These are phyloP conservation scores for Pseudogymnoascus sp. DNA, from an alignment of 2,329 filamentous ascomycete genomes.

Conservation along the genomic window DNA sequence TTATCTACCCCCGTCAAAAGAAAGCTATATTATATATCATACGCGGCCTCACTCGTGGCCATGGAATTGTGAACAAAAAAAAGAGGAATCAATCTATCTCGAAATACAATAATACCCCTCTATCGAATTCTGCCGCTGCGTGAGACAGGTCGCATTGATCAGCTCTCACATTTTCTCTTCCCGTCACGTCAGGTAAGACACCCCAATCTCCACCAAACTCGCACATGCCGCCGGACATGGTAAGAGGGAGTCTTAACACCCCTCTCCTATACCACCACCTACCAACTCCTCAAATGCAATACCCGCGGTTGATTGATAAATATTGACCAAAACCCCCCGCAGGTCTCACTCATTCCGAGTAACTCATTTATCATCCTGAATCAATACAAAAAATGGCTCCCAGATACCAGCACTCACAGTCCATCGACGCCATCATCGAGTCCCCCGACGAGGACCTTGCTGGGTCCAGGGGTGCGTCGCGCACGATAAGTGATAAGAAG, in stretches of 20 bases:
- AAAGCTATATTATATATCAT: not conserved
- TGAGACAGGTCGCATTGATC: not conserved
- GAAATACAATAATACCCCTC: not conserved
- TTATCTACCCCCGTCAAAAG: not conserved
- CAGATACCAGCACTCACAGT: not conserved
- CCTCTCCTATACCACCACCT: not conserved
- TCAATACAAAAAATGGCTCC: not conserved
- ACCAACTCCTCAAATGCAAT: not conserved
- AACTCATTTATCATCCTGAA: too few species aligned
- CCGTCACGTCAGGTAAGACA: not conserved
- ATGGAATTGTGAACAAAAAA: not conserved
- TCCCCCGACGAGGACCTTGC: not conserved
- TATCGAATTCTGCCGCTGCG: not conserved
- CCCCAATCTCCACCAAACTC: not conserved
- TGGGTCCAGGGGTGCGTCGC: not conserved
- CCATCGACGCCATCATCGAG: conserved; percentile 4
- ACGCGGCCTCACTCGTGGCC: not conserved
- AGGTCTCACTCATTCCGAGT: not conserved
- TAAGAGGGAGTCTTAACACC: not conserved
- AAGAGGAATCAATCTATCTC: not conserved
- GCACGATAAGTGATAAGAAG: conserved; percentile 6
- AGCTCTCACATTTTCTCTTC: not conserved
- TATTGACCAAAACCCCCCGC: not conserved
- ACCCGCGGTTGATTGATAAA: not conserved
- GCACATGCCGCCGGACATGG: not conserved